Conservation (phyloP, 2,329 filamentous ascomycete genomes). For the Arthrobotrys musiformis region DNA sequence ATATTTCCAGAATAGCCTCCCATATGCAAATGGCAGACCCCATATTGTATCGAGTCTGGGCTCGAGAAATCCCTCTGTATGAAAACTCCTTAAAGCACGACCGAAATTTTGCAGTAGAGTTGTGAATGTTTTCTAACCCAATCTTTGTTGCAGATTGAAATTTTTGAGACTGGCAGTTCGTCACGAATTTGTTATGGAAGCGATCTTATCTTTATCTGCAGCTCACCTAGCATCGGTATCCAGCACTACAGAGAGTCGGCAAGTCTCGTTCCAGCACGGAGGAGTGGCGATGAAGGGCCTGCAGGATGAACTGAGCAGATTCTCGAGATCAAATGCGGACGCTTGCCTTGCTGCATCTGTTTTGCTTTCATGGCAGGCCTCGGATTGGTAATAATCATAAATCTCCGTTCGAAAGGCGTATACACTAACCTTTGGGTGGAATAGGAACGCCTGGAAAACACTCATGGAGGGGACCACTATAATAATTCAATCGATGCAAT, state of each 20-base stretch:
- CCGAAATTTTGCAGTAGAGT: conserved; percentile 29
- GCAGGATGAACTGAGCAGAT: conserved; percentile 84
- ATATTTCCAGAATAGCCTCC: conserved; percentile 85
- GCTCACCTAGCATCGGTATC: conserved; percentile 92
- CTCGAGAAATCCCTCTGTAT: conserved; percentile 89
- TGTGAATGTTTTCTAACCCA: conserved; percentile 41
- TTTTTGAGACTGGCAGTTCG: conserved; percentile 79
- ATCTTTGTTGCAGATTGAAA: conserved; percentile 59
- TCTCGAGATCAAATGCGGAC: conserved; percentile 87
- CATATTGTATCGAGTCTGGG: conserved; percentile 90
- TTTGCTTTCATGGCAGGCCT: conserved; percentile 93
- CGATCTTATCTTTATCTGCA: conserved; percentile 91
- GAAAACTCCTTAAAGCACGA: conserved; percentile 62
- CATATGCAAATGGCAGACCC: conserved; percentile 81
- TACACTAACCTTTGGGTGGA: conserved; percentile 61
- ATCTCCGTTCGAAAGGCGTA: not conserved
- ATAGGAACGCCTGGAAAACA: conserved; percentile 89
- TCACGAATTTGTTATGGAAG: conserved; percentile 91
- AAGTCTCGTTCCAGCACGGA: conserved; percentile 88
- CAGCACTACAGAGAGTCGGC: conserved; percentile 83
- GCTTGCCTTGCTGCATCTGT: conserved; percentile 91
- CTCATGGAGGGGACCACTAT: conserved; percentile 91
- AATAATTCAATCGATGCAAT: conserved; percentile 89
- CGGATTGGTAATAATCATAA: conserved; percentile 79
- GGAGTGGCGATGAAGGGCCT: conserved; percentile 86